Evolutionary conservation across 306 rosid genomes (phyloP).

Genomic region (Prunus persica): DNA sequence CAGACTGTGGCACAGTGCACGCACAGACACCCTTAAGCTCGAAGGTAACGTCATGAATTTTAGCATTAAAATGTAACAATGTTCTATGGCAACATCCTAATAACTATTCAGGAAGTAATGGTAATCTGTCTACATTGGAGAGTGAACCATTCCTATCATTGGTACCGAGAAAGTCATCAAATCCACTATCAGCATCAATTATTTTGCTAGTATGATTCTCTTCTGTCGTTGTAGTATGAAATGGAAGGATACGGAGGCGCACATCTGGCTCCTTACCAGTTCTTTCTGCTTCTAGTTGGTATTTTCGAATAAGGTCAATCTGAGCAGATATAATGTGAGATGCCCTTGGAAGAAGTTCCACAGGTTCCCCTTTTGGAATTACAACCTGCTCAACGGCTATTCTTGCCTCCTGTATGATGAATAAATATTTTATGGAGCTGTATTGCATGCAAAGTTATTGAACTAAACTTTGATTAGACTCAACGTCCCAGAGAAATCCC

Average conservation of each 20-base stretch:
- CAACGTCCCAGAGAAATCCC: background rate
- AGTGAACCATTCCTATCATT: slow-evolving; percentile 51
- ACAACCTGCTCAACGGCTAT: slow-evolving; percentile 78
- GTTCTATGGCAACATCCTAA: slow-evolving; percentile 5
- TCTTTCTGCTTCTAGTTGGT: slow-evolving; percentile 59
- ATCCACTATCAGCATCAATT: slow-evolving; percentile 30
- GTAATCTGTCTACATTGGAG: slow-evolving; percentile 49
- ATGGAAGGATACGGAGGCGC: slow-evolving; percentile 68
- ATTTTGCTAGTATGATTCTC: slow-evolving; percentile 21
- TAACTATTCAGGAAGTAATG: slow-evolving; percentile 65
- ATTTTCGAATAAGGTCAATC: slow-evolving; percentile 62
- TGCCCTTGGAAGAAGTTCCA: slow-evolving; percentile 79
- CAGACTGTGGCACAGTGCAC: background rate
- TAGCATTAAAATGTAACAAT: background rate
- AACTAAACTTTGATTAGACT: background rate
- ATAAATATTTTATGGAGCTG: background rate
- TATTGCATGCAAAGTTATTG: background rate
- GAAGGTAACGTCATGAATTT: background rate
- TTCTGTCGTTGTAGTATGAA: slow-evolving; percentile 27
- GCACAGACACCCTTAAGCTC: background rate
- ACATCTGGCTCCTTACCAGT: slow-evolving; percentile 36
- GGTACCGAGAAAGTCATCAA: slow-evolving; percentile 41
- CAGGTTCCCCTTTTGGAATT: slow-evolving; percentile 72
- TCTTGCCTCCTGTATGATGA: slow-evolving; percentile 75
- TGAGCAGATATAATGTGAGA: slow-evolving; percentile 55